phyloP scores from a whole-genome alignment of 805 yeast species.

The Pichia nanzhaoensis region DNA sequence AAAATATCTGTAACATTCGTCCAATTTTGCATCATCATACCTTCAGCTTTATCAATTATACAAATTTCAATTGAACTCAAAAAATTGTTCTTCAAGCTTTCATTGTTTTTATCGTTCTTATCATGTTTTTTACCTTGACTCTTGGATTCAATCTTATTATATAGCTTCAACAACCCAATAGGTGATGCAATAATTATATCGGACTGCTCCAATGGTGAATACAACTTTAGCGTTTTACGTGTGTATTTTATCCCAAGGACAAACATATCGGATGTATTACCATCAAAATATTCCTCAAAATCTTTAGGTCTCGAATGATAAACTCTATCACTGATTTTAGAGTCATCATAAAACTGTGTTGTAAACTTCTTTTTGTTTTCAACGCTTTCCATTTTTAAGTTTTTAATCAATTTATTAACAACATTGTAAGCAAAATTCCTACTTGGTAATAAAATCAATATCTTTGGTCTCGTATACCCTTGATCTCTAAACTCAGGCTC shows the following conservation, averaged over 20 bases:
- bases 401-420: conserved; percentile 50
- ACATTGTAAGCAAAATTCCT: conserved; percentile 69
- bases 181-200: conserved; percentile 91
- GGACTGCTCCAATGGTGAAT: conserved; percentile 74
- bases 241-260: conserved; percentile 88
- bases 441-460: conserved; percentile 75
- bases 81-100: conserved; percentile 60
- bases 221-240: conserved; percentile 77
- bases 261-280: conserved; percentile 88
- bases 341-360: conserved; percentile 55
- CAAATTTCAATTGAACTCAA: conserved; percentile 81
- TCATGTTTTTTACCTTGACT: neutral
- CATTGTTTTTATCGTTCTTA: conserved; percentile 31
- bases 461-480: conserved; percentile 93
- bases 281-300: conserved; percentile 71
- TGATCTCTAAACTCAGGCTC: conserved; percentile 78
- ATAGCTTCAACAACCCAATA: conserved; percentile 72
- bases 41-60: conserved; percentile 77
- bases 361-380: conserved; percentile 76
- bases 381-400: conserved; percentile 65
- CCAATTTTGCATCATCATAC: conserved; percentile 90
- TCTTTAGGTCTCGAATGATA: conserved; percentile 68
- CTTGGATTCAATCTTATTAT: conserved; percentile 39
- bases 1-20: conserved; percentile 64
- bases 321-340: conserved; percentile 21